Evolutionary conservation across 176 grass and related monocot genomes (phyloP).

Genomic region (Rhynchospora breviuscula): DNA sequence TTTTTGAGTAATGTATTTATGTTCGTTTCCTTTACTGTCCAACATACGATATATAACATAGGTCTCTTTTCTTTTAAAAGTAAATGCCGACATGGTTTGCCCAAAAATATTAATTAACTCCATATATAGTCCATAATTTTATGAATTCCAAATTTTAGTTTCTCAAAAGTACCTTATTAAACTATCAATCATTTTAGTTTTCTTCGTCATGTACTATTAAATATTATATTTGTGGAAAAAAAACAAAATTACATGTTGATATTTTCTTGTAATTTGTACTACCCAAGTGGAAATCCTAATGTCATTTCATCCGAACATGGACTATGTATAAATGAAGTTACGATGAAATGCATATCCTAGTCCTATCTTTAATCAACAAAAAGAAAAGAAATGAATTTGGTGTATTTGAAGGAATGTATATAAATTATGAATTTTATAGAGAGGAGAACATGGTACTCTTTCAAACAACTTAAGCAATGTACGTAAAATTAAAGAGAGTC

Average conservation of each 20-base stretch:
- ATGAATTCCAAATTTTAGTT: neutral
- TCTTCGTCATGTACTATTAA: neutral
- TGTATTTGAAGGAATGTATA: neutral
- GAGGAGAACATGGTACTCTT: conserved; percentile 14
- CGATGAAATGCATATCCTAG: neutral
- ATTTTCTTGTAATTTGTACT: neutral
- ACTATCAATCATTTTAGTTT: neutral
- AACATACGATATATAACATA: neutral
- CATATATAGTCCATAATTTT: too few relatives aligned
- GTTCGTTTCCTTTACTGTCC: neutral
- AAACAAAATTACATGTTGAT: neutral
- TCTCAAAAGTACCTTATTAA: neutral
- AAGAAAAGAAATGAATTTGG: neutral
- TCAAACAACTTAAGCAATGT: conserved; percentile 21
- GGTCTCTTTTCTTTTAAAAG: neutral
- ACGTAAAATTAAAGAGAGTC: neutral
- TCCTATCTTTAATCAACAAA: neutral
- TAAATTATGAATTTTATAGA: neutral
- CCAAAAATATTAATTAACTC: too few relatives aligned
- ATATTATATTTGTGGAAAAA: neutral
- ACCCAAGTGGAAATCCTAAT: neutral
- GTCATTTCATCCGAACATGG: neutral
- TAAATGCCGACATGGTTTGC: neutral
- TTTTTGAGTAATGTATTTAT: neutral
- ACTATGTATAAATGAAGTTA: neutral